phyloP scores from a whole-genome alignment of 768 basidiomycete genomes.

The Panellus pusillus region DNA sequence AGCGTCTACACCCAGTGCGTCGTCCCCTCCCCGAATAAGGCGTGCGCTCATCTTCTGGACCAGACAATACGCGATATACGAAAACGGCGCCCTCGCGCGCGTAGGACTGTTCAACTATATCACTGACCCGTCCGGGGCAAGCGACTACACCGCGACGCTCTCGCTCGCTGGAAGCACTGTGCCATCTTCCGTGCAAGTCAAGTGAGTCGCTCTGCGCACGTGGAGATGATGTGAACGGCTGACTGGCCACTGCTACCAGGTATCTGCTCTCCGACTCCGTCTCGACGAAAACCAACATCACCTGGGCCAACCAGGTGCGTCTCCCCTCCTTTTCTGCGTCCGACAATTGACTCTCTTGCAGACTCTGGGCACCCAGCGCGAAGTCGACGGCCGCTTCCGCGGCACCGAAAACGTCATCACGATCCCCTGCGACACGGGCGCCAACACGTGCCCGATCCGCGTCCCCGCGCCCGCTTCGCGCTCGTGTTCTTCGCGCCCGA shows the following conservation, averaged over 20 bases:
- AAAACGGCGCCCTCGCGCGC: constrained; percentile 59
- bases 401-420: constrained; percentile 20
- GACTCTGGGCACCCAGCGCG: constrained; percentile 4
- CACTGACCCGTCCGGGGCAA: constrained; percentile 55
- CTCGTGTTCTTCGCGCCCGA: constrained; percentile 26
- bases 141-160: constrained; percentile 52
- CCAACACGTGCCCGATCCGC: constrained; percentile 25
- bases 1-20: too few relatives aligned
- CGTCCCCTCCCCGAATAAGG: too few relatives aligned
- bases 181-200: constrained; percentile 52
- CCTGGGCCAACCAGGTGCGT: constrained; percentile 75
- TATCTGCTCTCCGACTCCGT: constrained; percentile 52
- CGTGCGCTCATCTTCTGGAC: too few relatives aligned
- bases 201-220: constrained; percentile 27
- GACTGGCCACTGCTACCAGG: background rate
- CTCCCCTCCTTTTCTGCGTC: background rate
- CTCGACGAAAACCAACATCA: constrained; percentile 61
- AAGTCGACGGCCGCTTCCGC: constrained; percentile 26
- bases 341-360: background rate
- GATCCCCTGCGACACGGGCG: constrained; percentile 23
- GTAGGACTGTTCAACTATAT: constrained; percentile 76
- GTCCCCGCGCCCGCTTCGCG: constrained; percentile 31
- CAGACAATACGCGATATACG: constrained; percentile 66
- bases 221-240: background rate
- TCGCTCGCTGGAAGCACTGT: constrained; percentile 44